Evolutionary conservation across 78 protist species (phyloP), one percentile per base, ranked within the genome.

Genomic region (Salpingoeca rosetta): DNA sequence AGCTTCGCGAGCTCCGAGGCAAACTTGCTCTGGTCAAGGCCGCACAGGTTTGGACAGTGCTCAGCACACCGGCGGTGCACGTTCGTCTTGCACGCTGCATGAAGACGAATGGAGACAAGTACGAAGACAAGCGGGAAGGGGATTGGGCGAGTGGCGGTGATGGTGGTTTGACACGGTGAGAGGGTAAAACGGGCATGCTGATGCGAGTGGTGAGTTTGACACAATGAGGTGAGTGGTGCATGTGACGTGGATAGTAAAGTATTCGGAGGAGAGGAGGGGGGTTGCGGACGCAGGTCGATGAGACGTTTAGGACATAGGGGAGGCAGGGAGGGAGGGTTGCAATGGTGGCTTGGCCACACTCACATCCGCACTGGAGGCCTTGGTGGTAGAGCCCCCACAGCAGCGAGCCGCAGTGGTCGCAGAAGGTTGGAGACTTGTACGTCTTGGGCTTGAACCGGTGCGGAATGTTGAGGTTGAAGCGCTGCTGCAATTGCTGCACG

Each of bases 371-470:
- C 12, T n/a, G 57, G 74, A 80, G 42, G 57, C 83, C 88, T 80
- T 86, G 91, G 35, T 45, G 27, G 80, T 82, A 35, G 17, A 80
- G 27, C 3, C 91, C 91, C 43, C 51, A 88, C n/a, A 88, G 84
- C 35, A 88, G 80, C 2, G 87, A 57, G 56, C 91, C 91, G 83
- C 91, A 88, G 86, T 88, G 91, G 80, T 80, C 84, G 83, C 91
- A 88, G 80, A 88, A 88, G 35, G 91, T 84, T 3, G 87, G 91
- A 31, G 42, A 43, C 81, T 57, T 43, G 77, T 88, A 88, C 26
- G 86, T 88, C 44, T 83, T 3, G 72, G 65, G 80, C 79, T 81
- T 83, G 87, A 88, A 88, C 35, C 85, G 78, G 83, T 88, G 91
- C 2, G 86, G 87, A 22, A 44, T n/a, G 51, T 88, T 84, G 73